Percentiles rank a stretch among this genome's conserved stretches.
Evolutionary conservation across 2,329 filamentous ascomycete genomes (phyloP).

Genomic region (Aspergillus brasiliensis): DNA sequence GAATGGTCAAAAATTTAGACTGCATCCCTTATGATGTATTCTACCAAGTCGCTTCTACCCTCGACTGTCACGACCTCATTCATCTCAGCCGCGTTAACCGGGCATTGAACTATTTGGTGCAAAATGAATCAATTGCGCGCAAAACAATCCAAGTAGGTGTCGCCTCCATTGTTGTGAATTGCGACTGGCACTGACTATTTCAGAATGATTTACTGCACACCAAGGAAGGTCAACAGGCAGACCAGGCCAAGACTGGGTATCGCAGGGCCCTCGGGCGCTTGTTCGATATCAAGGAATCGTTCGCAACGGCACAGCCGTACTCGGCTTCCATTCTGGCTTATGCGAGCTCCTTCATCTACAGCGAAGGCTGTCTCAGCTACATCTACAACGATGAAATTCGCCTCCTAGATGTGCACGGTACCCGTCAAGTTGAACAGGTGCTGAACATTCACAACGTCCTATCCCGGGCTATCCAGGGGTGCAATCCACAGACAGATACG

Average conservation of each 20-base stretch:
- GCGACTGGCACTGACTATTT: slow-evolving; percentile 15
- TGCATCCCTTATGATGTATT: slow-evolving; percentile 67
- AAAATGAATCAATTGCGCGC: slow-evolving; percentile 60
- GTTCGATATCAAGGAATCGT: slow-evolving; percentile 62
- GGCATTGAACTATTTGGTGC: slow-evolving; percentile 54
- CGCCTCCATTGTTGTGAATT: slow-evolving; percentile 5
- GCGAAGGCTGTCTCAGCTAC: slow-evolving; percentile 67
- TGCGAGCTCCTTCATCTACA: slow-evolving; percentile 64
- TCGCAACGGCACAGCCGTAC: slow-evolving; percentile 65
- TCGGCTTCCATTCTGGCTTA: slow-evolving; percentile 61
- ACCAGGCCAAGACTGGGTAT: slow-evolving; percentile 45
- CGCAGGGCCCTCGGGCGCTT: slow-evolving; percentile 60
- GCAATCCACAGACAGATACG: slow-evolving; percentile 35
- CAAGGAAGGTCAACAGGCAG: slow-evolving; percentile 48
- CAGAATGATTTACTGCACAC: slow-evolving; percentile 48
- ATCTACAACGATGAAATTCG: slow-evolving; percentile 56
- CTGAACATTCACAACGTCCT: slow-evolving; percentile 55
- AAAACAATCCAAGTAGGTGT: slow-evolving; percentile 58
- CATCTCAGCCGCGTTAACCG: slow-evolving; percentile 57
- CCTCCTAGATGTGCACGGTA: slow-evolving; percentile 60
- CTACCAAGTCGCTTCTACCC: slow-evolving; percentile 56
- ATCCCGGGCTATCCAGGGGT: slow-evolving; percentile 33
- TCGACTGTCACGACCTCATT: slow-evolving; percentile 62
- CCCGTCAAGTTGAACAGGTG: slow-evolving; percentile 55
- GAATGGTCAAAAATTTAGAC: slow-evolving; percentile 37